Evolutionary conservation across 305 asterid species (phyloP), one percentile per base, ranked within the genome.

Genomic region (Ajuga reptans): DNA sequence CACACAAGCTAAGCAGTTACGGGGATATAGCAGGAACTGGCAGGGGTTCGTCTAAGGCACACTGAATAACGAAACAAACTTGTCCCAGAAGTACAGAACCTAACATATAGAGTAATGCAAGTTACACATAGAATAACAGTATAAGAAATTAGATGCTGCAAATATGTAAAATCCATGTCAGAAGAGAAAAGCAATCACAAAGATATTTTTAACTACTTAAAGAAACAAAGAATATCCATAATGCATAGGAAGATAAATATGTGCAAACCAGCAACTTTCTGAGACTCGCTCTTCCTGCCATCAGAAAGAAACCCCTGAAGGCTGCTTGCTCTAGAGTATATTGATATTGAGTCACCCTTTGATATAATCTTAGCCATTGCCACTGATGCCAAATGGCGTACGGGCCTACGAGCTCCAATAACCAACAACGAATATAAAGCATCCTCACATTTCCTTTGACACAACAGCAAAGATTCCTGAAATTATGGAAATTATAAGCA

Each of bases 271-370:
- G 99, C 94, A 56, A 89, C 89, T 86, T 84, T 84, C 77, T 80
- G 88, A 75, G 96, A 89, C 66, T 87, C 97, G 3, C 78, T 86
- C 82, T 76, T 93, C 88, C 85, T 93, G 62, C 91, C 95, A 81
- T 90, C 97, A 9, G 99, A 85, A 59, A 93, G 94, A 78, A 90
- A 86, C 63, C 99, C 99, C 86, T 90, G 99, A 56, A 93, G 91
- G 77, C 86, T 84, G 86, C 99, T 93, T 46, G 91, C 97, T 78
- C 99, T 89, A 21, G 99, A 93, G 84, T 93, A 93, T 78, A 93
- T 84, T 0, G 99, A 90, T 68, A 93, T 93, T 63, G 77, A 50
- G 74, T 93, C 97, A 70, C 96, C 97, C 84, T 90, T 93, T 53
- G 61, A 75, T 74, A 93, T 90, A 63, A 87, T 82, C 77, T 83